phyloP scores from a whole-genome alignment of 73 alveolate species.

The Effrenium voratum region DNA sequence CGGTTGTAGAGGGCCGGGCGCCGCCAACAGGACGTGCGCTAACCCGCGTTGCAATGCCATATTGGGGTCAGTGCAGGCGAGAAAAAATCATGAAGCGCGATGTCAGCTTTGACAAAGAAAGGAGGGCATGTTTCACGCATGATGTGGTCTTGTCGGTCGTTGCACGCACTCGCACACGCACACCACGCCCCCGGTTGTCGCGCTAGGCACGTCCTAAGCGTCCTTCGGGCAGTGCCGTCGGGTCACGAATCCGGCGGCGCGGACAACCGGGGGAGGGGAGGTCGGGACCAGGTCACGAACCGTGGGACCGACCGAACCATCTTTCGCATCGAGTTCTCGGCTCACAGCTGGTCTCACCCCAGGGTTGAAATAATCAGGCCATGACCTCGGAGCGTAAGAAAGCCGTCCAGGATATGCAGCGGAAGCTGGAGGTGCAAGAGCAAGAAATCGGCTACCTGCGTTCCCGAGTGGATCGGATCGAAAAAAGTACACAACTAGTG shows the following conservation, averaged over 20 bases:
- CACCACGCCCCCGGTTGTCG: not conserved
- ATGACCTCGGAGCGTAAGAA: not conserved
- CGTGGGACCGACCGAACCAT: not conserved
- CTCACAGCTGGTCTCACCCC: not conserved
- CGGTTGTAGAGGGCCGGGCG: not conserved
- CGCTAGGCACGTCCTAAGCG: not conserved
- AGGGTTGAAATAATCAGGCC: not conserved
- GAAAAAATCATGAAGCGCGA: not conserved
- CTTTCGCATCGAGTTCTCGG: not conserved
- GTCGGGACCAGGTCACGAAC: not conserved
- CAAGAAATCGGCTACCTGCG: not conserved
- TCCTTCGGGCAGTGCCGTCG: too few species aligned
- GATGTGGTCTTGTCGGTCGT: not conserved
- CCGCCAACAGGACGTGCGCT: conserved; percentile 1
- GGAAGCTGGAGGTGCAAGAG: not conserved
- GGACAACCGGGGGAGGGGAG: not conserved
- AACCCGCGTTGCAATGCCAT: not conserved
- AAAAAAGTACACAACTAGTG: not conserved
- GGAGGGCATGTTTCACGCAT: not conserved
- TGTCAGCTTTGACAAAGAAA: too few species aligned
- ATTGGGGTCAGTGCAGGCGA: not conserved
- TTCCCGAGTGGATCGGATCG: not conserved
- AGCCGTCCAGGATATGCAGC: not conserved
- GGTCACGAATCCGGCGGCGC: not conserved
- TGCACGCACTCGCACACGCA: not conserved